Conservation (phyloP, 2,329 filamentous ascomycete genomes). For the Cladobotryum mycophilum region DNA sequence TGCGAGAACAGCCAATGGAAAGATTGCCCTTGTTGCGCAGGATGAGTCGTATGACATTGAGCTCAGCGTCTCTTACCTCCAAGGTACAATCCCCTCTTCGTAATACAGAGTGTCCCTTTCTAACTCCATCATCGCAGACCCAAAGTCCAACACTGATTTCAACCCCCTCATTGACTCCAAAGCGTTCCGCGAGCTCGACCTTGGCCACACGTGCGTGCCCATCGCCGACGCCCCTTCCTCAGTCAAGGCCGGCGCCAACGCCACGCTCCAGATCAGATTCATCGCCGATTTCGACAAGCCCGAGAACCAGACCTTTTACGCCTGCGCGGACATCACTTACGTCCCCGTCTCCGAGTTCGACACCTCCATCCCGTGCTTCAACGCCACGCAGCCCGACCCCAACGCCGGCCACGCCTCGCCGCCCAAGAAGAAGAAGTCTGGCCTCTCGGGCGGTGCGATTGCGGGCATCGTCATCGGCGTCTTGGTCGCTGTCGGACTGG, state of each 20-base stretch:
- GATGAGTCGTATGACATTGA: slow-evolving; percentile 46
- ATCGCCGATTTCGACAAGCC: slow-evolving; percentile 37
- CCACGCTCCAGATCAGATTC: slow-evolving; percentile 45
- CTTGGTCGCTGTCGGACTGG: slow-evolving; percentile 53
- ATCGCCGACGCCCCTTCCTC: slow-evolving; percentile 28
- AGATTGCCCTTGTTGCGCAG: slow-evolving; percentile 44
- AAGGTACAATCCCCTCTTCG: too few relatives aligned
- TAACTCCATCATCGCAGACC: slow-evolving; percentile 25
- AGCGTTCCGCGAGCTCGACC: slow-evolving; percentile 33
- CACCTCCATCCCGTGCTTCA: slow-evolving; percentile 36
- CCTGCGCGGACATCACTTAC: slow-evolving; percentile 43
- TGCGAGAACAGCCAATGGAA: slow-evolving; percentile 36
- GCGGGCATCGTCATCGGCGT: slow-evolving; percentile 70
- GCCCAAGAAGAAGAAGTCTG: slow-evolving; percentile 10
- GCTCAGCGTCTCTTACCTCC: slow-evolving; percentile 41
- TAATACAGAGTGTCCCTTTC: too few relatives aligned
- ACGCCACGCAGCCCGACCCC: slow-evolving; percentile 26
- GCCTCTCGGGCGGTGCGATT: slow-evolving; percentile 61
- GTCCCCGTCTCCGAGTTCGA: slow-evolving; percentile 30
- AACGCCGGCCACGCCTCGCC: too few relatives aligned
- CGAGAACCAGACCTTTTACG: slow-evolving; percentile 41
- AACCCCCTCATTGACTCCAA: slow-evolving; percentile 30
- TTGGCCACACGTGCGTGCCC: slow-evolving; percentile 41
- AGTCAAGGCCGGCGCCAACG: slow-evolving; percentile 36
- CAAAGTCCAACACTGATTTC: slow-evolving; percentile 34